phyloP scores from a whole-genome alignment of 1,139 yeast genomes.

The Geotrichum phurueaensis region DNA sequence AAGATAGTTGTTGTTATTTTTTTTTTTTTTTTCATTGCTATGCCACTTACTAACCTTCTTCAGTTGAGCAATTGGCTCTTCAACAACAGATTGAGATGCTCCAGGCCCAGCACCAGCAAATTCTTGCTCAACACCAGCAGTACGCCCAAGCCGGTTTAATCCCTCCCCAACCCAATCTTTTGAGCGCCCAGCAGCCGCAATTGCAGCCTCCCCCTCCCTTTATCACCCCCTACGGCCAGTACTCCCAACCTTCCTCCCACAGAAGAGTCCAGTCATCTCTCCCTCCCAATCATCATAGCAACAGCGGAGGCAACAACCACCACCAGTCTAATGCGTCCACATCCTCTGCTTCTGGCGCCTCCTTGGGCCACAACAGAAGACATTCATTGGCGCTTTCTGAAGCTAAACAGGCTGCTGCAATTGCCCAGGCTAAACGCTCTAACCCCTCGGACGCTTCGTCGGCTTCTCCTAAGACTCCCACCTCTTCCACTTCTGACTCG shows the following conservation, averaged over 20 bases:
- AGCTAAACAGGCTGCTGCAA: conserved; percentile 96
- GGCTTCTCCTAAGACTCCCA: neutral
- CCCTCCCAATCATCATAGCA: conserved; percentile 17
- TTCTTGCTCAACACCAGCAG: conserved; percentile 62
- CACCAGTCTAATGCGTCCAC: neutral
- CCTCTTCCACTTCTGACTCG: conserved; percentile 5
- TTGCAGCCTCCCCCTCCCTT: conserved; percentile 26
- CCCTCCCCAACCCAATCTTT: conserved; percentile 21
- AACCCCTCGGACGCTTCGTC: neutral
- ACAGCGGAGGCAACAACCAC: conserved; percentile 29
- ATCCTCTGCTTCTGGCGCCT: conserved; percentile 12
- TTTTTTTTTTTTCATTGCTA: neutral
- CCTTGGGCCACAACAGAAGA: conserved; percentile 74
- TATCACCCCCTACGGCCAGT: conserved; percentile 30
- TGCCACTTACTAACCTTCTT: neutral
- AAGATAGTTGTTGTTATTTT: too few relatives aligned
- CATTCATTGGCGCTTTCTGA: conserved; percentile 89
- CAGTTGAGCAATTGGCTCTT: conserved; percentile 79
- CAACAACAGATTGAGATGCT: conserved; percentile 89
- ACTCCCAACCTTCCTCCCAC: conserved; percentile 21
- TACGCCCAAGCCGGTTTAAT: conserved; percentile 30
- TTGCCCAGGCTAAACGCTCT: conserved; percentile 59
- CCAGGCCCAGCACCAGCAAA: conserved; percentile 87
- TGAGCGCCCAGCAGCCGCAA: conserved; percentile 20
- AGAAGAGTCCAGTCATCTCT: conserved; percentile 35